phyloP scores from a whole-genome alignment of 108 stramenopile genomes.

The Pseudonitzschia delicatissima region DNA sequence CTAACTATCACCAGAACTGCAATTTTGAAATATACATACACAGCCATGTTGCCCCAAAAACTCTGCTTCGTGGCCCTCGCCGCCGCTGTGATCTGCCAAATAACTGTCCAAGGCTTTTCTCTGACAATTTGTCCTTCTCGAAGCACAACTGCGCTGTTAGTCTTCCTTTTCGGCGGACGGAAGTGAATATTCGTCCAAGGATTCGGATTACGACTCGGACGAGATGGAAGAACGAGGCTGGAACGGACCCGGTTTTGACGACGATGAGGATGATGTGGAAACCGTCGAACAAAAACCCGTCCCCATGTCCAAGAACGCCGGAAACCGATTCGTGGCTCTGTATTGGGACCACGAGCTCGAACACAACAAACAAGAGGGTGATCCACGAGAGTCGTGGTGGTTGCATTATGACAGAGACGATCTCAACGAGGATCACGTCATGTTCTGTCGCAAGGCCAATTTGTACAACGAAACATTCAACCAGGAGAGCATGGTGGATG shows the following conservation, averaged over 20 bases:
- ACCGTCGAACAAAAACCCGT: constrained; percentile 63
- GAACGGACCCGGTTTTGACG: constrained; percentile 12
- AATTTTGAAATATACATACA: too few species aligned
- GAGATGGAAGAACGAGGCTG: constrained; percentile 14
- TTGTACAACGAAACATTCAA: constrained; percentile 87
- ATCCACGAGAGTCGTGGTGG: constrained; percentile 41
- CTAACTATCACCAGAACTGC: too few species aligned
- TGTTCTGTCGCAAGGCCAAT: constrained; percentile 83
- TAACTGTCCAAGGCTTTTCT: not conserved
- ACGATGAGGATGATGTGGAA: constrained; percentile 35
- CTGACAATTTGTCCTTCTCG: too few species aligned
- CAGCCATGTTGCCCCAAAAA: too few species aligned
- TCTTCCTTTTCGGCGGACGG: constrained; percentile 51
- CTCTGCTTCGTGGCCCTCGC: too few species aligned
- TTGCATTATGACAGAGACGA: constrained; percentile 63
- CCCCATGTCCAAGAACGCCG: constrained; percentile 77
- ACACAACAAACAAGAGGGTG: not conserved
- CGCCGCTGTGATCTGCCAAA: too few species aligned
- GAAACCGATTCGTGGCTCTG: constrained; percentile 74
- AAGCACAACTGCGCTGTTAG: too few species aligned
- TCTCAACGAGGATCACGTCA: constrained; percentile 79
- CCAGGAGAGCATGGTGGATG: constrained; percentile 80
- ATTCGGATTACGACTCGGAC: constrained; percentile 66
- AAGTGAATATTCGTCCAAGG: constrained; percentile 52
- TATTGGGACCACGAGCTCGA: constrained; percentile 62